Conservation (phyloP, 2,329 filamentous ascomycete species). For the Curvularia eragrostidis region DNA sequence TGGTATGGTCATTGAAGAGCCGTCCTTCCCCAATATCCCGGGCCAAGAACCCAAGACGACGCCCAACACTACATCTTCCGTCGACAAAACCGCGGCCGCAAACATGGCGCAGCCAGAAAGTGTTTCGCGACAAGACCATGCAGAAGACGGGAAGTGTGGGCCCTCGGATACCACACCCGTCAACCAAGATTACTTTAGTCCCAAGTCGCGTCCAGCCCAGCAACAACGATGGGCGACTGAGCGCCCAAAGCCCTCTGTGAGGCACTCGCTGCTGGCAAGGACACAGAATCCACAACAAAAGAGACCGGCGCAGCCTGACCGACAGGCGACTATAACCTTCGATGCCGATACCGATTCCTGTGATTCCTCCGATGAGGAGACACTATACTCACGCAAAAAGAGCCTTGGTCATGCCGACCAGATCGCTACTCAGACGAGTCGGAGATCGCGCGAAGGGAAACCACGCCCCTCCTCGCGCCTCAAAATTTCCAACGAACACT, state of each 20-base stretch:
- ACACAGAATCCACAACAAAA: constrained; percentile 22
- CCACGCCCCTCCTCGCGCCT: constrained; percentile 60
- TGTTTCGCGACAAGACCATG: constrained; percentile 1
- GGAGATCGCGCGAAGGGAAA: constrained; percentile 18
- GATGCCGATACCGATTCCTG: constrained; percentile 36
- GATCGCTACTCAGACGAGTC: constrained; percentile 13
- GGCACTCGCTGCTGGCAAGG: constrained; percentile 31
- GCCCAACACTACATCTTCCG: not conserved
- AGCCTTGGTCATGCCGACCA: constrained; percentile 26
- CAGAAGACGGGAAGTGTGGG: not conserved
- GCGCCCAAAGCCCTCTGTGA: constrained; percentile 34
- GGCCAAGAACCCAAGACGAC: constrained; percentile 11
- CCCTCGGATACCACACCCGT: not conserved
- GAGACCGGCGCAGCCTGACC: constrained; percentile 22
- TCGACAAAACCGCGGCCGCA: not conserved
- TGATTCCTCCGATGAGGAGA: constrained; percentile 39
- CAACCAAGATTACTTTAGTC: constrained; percentile 8
- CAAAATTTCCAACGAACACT: constrained; percentile 68
- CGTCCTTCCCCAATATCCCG: constrained; percentile 32
- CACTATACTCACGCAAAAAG: constrained; percentile 20
- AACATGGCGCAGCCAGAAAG: constrained; percentile 1
- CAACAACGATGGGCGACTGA: constrained; percentile 41
- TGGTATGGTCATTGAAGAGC: constrained; percentile 32
- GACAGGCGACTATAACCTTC: constrained; percentile 39
- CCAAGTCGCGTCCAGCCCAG: constrained; percentile 29